Evolutionary conservation across 2,329 filamentous ascomycete genomes (phyloP).

Genomic region (Myriosclerotinia scirpicola): DNA sequence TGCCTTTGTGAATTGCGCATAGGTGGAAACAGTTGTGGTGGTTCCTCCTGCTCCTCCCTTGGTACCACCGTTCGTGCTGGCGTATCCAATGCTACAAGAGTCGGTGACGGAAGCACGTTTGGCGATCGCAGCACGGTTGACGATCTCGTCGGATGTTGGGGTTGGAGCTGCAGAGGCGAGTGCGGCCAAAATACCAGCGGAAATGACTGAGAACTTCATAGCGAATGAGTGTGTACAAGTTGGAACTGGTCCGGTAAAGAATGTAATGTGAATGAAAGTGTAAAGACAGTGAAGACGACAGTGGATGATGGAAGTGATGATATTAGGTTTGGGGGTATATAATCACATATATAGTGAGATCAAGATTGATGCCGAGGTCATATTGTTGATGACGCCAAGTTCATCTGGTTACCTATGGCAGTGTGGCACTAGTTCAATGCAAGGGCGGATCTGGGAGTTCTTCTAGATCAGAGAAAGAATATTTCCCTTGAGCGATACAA

Average conservation of each 20-base stretch:
- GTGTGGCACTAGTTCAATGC: not conserved
- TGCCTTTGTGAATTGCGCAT: constrained; percentile 41
- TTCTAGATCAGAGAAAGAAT: not conserved
- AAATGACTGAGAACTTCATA: constrained; percentile 21
- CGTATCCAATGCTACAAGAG: constrained; percentile 45
- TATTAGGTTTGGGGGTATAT: not conserved
- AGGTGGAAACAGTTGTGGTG: constrained; percentile 48
- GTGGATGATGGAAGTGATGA: not conserved
- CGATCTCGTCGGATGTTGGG: constrained; percentile 8
- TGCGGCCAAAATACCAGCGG: constrained; percentile 20
- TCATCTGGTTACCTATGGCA: not conserved
- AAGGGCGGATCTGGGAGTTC: constrained; percentile 6
- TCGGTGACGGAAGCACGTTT: constrained; percentile 49
- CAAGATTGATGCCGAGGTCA: not conserved
- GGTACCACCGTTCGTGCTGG: constrained; percentile 46
- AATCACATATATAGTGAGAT: constrained; percentile 12
- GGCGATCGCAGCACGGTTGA: constrained; percentile 26
- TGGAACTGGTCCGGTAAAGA: not conserved
- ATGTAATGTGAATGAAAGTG: not conserved
- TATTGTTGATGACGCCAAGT: not conserved
- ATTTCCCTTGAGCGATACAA: not conserved
- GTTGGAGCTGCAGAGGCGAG: constrained; percentile 22
- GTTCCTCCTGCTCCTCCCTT: constrained; percentile 49
- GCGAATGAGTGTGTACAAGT: constrained; percentile 14
- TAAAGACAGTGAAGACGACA: constrained; percentile 1